Evolutionary conservation across 2,329 filamentous ascomycete species (phyloP).

Genomic region (Fusarium metavorans): DNA sequence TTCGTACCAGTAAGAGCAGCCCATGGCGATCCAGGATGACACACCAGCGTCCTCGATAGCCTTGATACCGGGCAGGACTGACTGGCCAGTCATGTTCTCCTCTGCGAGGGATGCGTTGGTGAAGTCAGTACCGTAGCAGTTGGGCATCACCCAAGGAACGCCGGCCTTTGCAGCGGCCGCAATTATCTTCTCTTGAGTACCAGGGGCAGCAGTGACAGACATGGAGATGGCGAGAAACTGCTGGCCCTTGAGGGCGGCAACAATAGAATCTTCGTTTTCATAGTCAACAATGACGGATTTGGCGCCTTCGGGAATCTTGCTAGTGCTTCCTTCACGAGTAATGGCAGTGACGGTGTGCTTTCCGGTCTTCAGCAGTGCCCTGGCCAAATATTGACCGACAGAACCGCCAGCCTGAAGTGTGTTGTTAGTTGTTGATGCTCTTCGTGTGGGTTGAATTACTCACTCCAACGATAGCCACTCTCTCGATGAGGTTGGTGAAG

Average conservation of each 20-base stretch:
- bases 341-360: slow-evolving; percentile 65
- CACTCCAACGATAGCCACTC: slow-evolving; percentile 62
- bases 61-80: slow-evolving; percentile 44
- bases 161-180: slow-evolving; percentile 66
- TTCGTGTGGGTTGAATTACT: slow-evolving; percentile 33
- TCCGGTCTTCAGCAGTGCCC: slow-evolving; percentile 58
- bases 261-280: slow-evolving; percentile 56
- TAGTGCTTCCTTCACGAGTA: slow-evolving; percentile 57
- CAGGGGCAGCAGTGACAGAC: slow-evolving; percentile 54
- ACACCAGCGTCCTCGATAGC: slow-evolving; percentile 55
- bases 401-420: slow-evolving; percentile 54
- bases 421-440: slow-evolving; percentile 1
- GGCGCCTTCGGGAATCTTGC: slow-evolving; percentile 58
- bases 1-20: slow-evolving; percentile 69
- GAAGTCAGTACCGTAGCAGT: slow-evolving; percentile 59
- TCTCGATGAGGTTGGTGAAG: slow-evolving; percentile 57
- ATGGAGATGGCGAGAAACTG: slow-evolving; percentile 70
- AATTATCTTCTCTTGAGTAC: slow-evolving; percentile 63
- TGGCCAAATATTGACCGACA: slow-evolving; percentile 53
- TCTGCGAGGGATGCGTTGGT: slow-evolving; percentile 52
- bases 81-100: slow-evolving; percentile 46
- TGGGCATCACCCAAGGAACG: slow-evolving; percentile 68
- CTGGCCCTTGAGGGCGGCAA: slow-evolving; percentile 64
- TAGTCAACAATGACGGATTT: slow-evolving; percentile 58
- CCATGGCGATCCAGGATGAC: slow-evolving; percentile 61